Evolutionary conservation across 441 rosid genomes (phyloP), one percentile per base, ranked within the genome.

Genomic region (Aleurites moluccanus): DNA sequence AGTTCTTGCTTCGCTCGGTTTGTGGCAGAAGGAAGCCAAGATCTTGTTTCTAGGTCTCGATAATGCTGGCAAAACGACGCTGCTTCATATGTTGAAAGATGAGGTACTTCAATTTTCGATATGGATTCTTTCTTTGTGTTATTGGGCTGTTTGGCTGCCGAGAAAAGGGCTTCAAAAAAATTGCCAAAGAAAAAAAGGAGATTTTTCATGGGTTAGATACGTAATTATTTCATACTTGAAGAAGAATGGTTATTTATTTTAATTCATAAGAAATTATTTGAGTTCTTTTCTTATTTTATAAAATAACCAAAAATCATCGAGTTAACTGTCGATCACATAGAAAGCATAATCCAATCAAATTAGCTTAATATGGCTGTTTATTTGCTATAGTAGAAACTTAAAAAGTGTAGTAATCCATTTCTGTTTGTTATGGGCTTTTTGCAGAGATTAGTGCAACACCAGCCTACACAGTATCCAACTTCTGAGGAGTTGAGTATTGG

Each of bases 11-110:
- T 88, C 95, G 18, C 89, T 92, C 20, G 97, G 97, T 28, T 80
- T 92, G 42, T 86, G 91, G 92, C 93, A 92, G 67, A 92, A 92
- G 63, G 94, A 91, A 83, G 97, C 97, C 42, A 91, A 91, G 92
- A 91, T 91, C 81, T 79, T 91, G 87, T 92, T 92, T 73, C 76
- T 92, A n/a, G 97, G 97, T 35, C 95, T 92, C 65, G 97, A 92
- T 78, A 92, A 92, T 77, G 90, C 97, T 55, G 97, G 97, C 5
- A 92, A 92, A 80, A 92, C 93, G 44, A 92, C 95, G 64, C 79
- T 92, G 81, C 97, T 92, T 79, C 94, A 88, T 82, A 91, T 91
- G 97, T 79, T 90, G 83, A 91, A 88, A 67, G 97, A 91, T 64
- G 93, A 87, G 97, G 94, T 75, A 30, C 5, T 45, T 42, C 21